Evolutionary conservation across 1,284 basidiomycete species (phyloP), one percentile per base, ranked within the genome.

Genomic region (Tylopilus orsonianus): DNA sequence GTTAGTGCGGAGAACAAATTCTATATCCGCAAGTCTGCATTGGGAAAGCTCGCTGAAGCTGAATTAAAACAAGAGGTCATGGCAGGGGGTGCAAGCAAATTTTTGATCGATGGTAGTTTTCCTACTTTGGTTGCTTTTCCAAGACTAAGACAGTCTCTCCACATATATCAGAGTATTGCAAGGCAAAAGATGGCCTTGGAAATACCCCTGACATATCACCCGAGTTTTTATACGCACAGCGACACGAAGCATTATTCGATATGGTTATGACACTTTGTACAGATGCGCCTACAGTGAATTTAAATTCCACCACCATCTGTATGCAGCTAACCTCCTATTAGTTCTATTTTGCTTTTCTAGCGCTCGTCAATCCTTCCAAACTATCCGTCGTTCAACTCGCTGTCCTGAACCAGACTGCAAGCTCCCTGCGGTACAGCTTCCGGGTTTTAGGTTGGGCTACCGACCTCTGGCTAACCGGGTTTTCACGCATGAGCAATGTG

Each of bases 31-130:
- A 69, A 66, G 54, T 53, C 46, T 7, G 60, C 70, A 0, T n/a
- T n/a, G n/a, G n/a, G n/a, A n/a, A n/a, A n/a, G n/a, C n/a, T n/a
- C n/a, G n/a, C n/a, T n/a, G n/a, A n/a, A n/a, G n/a, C n/a, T n/a
- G n/a, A n/a, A n/a, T n/a, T n/a, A n/a, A n/a, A n/a, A 34, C 52
- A 66, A 16, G 72, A 73, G 34, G 59, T 69, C n/a, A 59, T 70
- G 44, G 60, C 63, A 12, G 66, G 65, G n/a, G n/a, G n/a, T n/a
- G n/a, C n/a, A n/a, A n/a, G n/a, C n/a, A n/a, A n/a, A n/a, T n/a
- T n/a, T n/a, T n/a, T n/a, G n/a, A n/a, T n/a, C n/a, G n/a, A n/a
- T n/a, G n/a, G n/a, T n/a, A n/a, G n/a, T n/a, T n/a, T n/a, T n/a
- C n/a, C n/a, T n/a, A n/a, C n/a, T n/a, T n/a, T n/a, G n/a, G n/a